phyloP scores from a whole-genome alignment of 768 basidiomycete species.

The Suillus sp. region DNA sequence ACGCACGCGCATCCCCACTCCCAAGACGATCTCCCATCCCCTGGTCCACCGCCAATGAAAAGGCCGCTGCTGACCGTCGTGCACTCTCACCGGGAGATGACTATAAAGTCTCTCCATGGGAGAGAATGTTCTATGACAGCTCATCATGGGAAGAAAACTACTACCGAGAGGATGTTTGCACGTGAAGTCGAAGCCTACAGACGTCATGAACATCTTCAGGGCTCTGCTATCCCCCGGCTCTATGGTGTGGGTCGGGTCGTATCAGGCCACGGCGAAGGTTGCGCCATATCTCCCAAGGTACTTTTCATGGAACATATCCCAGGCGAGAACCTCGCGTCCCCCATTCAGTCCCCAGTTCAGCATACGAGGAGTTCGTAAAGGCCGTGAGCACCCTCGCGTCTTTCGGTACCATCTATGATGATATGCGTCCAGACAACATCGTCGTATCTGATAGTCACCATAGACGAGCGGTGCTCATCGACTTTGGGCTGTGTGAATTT shows the following conservation, averaged over 20 bases:
- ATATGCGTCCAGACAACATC: not conserved
- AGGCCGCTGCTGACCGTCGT: no score
- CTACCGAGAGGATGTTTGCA: no score
- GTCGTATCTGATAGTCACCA: not conserved
- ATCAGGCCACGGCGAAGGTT: not conserved
- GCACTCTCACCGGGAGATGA: no score
- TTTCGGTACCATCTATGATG: not conserved
- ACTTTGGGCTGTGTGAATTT: not conserved
- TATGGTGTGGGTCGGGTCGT: conserved; percentile 5
- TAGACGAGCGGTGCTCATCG: not conserved
- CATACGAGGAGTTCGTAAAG: not conserved
- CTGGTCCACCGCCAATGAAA: no score
- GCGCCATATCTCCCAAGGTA: conserved; percentile 5
- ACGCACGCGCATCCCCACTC: no score
- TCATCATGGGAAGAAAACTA: no score
- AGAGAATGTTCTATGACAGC: no score
- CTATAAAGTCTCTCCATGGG: no score
- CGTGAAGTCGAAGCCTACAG: no score
- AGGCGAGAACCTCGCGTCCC: not conserved
- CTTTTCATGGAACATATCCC: conserved; percentile 9
- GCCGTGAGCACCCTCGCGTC: not conserved
- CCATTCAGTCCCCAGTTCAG: not conserved
- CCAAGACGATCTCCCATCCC: no score
- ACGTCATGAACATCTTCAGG: no score
- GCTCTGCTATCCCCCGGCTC: not conserved